Conservation (phyloP, 2,329 filamentous ascomycete genomes). For the Penicillium expansum region DNA sequence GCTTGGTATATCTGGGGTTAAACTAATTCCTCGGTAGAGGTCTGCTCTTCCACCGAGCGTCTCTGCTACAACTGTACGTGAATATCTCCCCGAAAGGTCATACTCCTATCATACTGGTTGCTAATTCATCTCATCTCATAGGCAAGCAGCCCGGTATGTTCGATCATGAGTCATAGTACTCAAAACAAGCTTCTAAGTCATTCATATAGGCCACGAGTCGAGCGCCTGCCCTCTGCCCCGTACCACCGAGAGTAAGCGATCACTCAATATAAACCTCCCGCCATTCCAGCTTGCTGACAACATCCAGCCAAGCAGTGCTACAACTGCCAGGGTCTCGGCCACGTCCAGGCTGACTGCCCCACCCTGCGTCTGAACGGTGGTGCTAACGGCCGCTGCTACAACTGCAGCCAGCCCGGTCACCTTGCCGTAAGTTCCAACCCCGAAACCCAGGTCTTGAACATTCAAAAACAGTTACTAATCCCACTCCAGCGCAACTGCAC, state of each 20-base stretch:
- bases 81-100: slow-evolving; percentile 2
- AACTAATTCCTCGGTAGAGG: slow-evolving; percentile 59
- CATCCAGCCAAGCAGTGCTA: slow-evolving; percentile 92
- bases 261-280: neutral
- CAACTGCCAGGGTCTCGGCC: slow-evolving; percentile 96
- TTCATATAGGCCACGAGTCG: slow-evolving; percentile 76
- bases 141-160: slow-evolving; percentile 49
- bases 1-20: neutral
- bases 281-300: slow-evolving; percentile 20
- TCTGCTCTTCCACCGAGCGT: slow-evolving; percentile 95
- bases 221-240: slow-evolving; percentile 95
- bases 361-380: slow-evolving; percentile 84
- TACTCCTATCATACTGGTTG: slow-evolving; percentile 11
- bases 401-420: slow-evolving; percentile 89
- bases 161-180: slow-evolving; percentile 9
- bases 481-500: slow-evolving; percentile 66
- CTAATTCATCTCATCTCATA: slow-evolving; percentile 27
- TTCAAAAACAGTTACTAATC: slow-evolving; percentile 1
- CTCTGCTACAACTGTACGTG: slow-evolving; percentile 98
- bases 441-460: neutral
- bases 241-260: slow-evolving; percentile 76
- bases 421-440: slow-evolving; percentile 66
- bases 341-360: slow-evolving; percentile 98
- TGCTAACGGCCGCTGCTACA: slow-evolving; percentile 88
- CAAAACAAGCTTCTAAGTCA: slow-evolving; percentile 18